These are phyloP conservation scores for Paratrypanosoma confusum DNA, from an alignment of 208 protist genomes.

Conservation along the genomic window DNA sequence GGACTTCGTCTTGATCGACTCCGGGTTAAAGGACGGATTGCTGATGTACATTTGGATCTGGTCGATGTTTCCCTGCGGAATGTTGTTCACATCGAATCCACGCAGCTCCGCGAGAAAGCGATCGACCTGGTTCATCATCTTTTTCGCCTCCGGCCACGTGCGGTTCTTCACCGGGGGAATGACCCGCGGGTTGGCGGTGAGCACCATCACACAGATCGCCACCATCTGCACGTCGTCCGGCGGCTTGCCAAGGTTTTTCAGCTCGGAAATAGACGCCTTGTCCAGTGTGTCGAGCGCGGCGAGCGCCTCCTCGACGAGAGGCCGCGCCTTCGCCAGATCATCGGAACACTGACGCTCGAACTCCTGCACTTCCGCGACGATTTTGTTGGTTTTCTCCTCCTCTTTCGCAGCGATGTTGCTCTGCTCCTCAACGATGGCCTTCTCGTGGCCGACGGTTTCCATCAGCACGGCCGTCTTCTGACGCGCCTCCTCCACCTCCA, in stretches of 20 bases:
- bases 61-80: constrained; percentile 92
- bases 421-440: constrained; percentile 92
- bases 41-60: constrained; percentile 89
- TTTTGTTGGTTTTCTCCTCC: constrained; percentile 93
- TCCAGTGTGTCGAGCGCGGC: constrained; percentile 96
- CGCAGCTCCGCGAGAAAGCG: constrained; percentile 91
- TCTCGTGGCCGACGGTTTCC: constrained; percentile 91
- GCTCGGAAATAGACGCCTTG: constrained; percentile 94
- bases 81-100: constrained; percentile 93
- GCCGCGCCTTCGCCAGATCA: constrained; percentile 89
- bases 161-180: constrained; percentile 86
- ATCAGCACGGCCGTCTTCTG: constrained; percentile 91
- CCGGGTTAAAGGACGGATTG: constrained; percentile 87
- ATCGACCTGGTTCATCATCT: constrained; percentile 94
- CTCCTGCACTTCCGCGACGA: constrained; percentile 86
- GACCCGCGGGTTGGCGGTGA: constrained; percentile 87
- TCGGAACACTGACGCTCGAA: constrained; percentile 82
- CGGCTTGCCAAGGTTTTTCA: constrained; percentile 96
- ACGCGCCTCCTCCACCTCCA: constrained; percentile 93
- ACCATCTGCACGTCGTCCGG: constrained; percentile 93
- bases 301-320: constrained; percentile 90
- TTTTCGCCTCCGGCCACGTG: constrained; percentile 95
- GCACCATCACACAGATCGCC: constrained; percentile 90
- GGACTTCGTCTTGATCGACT: constrained; percentile 90
- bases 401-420: constrained; percentile 91